Percentiles rank a stretch among this genome's conserved stretches.
phyloP scores from a whole-genome alignment of 306 rosid genomes.

The Fagus crenata region DNA sequence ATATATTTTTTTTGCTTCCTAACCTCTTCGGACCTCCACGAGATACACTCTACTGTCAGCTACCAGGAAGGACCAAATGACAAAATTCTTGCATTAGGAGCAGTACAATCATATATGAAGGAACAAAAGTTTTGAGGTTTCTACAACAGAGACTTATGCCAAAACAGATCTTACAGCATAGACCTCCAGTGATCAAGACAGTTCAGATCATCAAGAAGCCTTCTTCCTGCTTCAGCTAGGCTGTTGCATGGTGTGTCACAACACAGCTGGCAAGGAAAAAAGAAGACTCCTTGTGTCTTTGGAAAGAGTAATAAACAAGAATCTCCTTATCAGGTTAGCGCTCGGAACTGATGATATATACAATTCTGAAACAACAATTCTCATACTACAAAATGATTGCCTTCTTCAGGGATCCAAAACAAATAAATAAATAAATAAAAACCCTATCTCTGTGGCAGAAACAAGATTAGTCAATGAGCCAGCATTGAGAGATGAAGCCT shows the following conservation, averaged over 20 bases:
- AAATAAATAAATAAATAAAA: neutral
- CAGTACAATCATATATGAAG: too few species aligned
- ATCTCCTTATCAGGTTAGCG: neutral
- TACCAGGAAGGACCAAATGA: too few species aligned
- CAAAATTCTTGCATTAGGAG: too few species aligned
- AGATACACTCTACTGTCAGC: too few species aligned
- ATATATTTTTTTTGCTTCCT: too few species aligned
- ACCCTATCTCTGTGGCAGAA: neutral
- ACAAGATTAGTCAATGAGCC: neutral
- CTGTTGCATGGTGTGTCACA: neutral
- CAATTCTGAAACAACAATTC: neutral
- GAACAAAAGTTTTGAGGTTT: too few species aligned
- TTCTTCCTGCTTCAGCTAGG: neutral
- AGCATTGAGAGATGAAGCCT: neutral
- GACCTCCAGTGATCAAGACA: neutral
- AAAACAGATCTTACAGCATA: too few species aligned
- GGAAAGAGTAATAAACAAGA: neutral
- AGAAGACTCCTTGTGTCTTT: neutral
- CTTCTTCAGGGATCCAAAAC: neutral
- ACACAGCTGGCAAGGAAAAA: neutral
- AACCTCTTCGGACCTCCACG: too few species aligned
- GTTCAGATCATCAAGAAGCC: neutral
- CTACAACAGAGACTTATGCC: too few species aligned
- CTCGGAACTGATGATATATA: neutral
- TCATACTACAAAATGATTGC: neutral